Evolutionary conservation across 1,284 basidiomycete species (phyloP), one percentile per base, ranked within the genome.

Genomic region (Inonotus obliquus): DNA sequence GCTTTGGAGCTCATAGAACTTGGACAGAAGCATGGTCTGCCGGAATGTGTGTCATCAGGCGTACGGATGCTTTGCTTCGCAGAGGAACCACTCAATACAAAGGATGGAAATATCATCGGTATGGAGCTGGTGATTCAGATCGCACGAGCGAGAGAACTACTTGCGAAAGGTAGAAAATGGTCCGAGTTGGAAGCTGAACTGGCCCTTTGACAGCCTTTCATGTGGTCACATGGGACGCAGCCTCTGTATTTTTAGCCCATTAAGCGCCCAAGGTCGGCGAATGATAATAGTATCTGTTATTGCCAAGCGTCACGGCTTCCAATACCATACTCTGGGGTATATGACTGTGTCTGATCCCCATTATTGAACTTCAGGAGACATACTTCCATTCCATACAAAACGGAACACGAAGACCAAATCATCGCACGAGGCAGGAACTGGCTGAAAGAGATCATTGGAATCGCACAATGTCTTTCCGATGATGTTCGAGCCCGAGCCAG

Each of bases 101-200:
- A 58, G 32, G 60, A 61, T 10, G 60, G 54, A 6, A 6, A 39
- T n/a, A 35, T n/a, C 9, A 25, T 61, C 32, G 60, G 60, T n/a
- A 39, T 61, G 37, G 60, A 61, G 35, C 41, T 51, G 23, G 54
- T 61, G 11, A 45, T 61, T n/a, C 32, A 51, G 32, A 51, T 61
- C 21, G 45, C 54, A 3, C 54, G 48, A 4, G 55, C 55, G 7
- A 39, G 60, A 27, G 60, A 61, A 38, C 38, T 53, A 23, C 41
- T 53, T 41, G 32, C 35, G 11, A 52, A 45, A 49, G 58, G 58
- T 11, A 21, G 17, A 5, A 37, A 32, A 21, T 58, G 56, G 56
- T 25, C 56, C 38, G 56, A 58, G 21, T 7, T 58, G 10, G 56
- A 58, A 35, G 14, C 32, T 11, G 29, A 52, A 32, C n/a, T 52